These are phyloP conservation scores for Hypoxylon sp. DNA, from an alignment of 2,329 filamentous ascomycete species.

Conservation along the genomic window DNA sequence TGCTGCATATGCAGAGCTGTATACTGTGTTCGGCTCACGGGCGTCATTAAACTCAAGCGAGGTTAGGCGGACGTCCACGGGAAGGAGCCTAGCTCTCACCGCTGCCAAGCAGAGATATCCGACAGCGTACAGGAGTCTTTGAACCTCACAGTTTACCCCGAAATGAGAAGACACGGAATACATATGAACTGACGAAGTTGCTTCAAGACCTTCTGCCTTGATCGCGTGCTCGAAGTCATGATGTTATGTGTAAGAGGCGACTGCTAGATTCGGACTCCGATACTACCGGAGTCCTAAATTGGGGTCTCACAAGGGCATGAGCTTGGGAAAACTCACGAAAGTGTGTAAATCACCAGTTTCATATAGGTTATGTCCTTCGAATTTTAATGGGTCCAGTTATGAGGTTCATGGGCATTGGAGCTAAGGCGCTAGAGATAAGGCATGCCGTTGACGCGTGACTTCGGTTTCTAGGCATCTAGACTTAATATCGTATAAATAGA, in stretches of 20 bases:
- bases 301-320: background rate
- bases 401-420: too few relatives aligned
- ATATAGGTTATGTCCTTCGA: background rate
- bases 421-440: background rate
- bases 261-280: background rate
- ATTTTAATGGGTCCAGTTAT: background rate
- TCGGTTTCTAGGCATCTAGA: background rate
- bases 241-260: background rate
- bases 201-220: background rate
- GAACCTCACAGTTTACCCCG: background rate
- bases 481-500: background rate
- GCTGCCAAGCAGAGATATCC: background rate
- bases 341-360: background rate
- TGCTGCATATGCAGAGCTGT: background rate
- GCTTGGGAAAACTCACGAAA: background rate
- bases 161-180: background rate
- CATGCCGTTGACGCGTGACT: background rate
- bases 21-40: background rate
- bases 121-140: background rate
- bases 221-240: background rate
- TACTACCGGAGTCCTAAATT: background rate
- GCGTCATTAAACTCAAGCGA: background rate
- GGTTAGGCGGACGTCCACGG: conserved; percentile 2
- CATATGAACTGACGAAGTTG: conserved; percentile 1
- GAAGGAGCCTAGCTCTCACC: background rate